These are phyloP conservation scores for Komagataella mondaviorum DNA, from an alignment of 805 yeast genomes.

Conservation along the genomic window DNA sequence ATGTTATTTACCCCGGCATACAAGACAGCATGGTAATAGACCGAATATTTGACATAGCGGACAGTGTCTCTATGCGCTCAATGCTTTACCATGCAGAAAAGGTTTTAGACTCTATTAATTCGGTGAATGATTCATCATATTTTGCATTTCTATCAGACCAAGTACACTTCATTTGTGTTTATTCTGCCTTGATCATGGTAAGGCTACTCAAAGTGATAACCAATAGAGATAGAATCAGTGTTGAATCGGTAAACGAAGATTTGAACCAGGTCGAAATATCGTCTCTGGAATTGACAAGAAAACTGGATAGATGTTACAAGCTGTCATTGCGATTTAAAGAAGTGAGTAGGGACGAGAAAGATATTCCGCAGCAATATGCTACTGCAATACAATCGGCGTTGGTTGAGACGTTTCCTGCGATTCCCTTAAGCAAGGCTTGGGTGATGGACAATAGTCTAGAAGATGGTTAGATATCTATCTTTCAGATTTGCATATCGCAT, in stretches of 20 bases:
- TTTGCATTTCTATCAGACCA: constrained; percentile 66
- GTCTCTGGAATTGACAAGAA: constrained; percentile 4
- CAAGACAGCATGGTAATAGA: background rate
- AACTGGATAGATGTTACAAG: constrained; percentile 4
- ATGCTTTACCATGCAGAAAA: constrained; percentile 27
- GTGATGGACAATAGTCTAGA: background rate
- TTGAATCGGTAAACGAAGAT: constrained; percentile 1
- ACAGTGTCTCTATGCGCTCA: constrained; percentile 13
- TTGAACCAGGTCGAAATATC: constrained; percentile 5
- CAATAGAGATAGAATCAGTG: constrained; percentile 3
- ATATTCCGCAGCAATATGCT: constrained; percentile 6
- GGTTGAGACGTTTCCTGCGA: background rate
- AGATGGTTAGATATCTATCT: background rate
- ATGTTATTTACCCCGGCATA: background rate
- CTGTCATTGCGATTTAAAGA: constrained; percentile 5
- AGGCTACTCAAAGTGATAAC: constrained; percentile 11
- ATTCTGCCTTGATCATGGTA: constrained; percentile 23
- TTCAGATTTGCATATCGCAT: background rate
- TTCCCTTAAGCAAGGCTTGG: background rate
- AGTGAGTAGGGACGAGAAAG: constrained; percentile 7
- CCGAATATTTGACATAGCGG: constrained; percentile 3
- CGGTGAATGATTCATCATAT: constrained; percentile 30
- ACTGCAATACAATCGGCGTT: constrained; percentile 4
- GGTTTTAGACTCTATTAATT: constrained; percentile 25
- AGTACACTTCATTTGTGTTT: constrained; percentile 39